Evolutionary conservation across 306 rosid species (phyloP).

Genomic region (Ochetophila trinervis): DNA sequence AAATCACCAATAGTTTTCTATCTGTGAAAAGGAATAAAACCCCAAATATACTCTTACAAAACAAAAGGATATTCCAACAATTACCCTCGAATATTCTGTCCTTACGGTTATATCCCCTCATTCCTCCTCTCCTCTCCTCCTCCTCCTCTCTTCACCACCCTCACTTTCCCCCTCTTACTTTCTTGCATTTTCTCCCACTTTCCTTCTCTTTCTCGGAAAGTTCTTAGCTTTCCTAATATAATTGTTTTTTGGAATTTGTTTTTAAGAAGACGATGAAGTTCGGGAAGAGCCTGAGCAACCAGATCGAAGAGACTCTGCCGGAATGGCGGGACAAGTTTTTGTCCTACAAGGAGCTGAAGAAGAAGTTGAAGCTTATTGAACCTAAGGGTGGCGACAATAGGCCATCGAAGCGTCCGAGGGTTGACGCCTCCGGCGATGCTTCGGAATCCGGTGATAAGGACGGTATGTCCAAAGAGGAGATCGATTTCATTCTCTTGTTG

Average conservation of each 20-base stretch:
- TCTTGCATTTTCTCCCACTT: background rate
- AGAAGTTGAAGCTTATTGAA: constrained; percentile 70
- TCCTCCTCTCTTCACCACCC: background rate
- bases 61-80: constrained; percentile 69
- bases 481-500: constrained; percentile 54
- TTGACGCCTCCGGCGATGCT: constrained; percentile 28
- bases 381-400: constrained; percentile 39
- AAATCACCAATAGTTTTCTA: too few relatives aligned
- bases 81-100: constrained; percentile 67
- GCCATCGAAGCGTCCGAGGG: constrained; percentile 51
- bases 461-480: constrained; percentile 59
- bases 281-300: constrained; percentile 84
- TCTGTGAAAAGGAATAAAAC: constrained; percentile 48
- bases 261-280: constrained; percentile 51
- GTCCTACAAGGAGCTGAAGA: constrained; percentile 91
- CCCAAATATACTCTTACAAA: constrained; percentile 49
- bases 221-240: background rate
- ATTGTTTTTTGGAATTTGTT: background rate
- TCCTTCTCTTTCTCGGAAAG: background rate
- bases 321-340: constrained; percentile 97
- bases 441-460: constrained; percentile 12
- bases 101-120: constrained; percentile 48
- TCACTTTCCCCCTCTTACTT: background rate
- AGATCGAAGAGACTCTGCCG: constrained; percentile 86
- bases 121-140: background rate